Percentiles rank a stretch among this genome's conserved stretches.
Conservation (phyloP, 2,329 filamentous ascomycete genomes). For the Magnaporthiopsis rhizophila region DNA sequence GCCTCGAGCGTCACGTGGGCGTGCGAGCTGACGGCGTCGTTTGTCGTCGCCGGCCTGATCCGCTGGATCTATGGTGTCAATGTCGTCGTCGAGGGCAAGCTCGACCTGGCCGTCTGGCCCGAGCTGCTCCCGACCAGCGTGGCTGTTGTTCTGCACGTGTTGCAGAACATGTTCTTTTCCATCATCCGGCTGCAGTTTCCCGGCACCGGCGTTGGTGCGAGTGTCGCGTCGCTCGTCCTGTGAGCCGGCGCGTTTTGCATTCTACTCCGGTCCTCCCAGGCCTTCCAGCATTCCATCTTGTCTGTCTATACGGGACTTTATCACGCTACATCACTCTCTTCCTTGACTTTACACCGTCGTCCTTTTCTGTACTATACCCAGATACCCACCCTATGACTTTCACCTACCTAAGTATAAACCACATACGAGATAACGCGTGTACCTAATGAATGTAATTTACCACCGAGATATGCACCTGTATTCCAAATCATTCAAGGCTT, state of each 20-base stretch:
- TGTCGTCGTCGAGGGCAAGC: constrained; percentile 55
- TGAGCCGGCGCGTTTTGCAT: background rate
- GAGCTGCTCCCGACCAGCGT: constrained; percentile 59
- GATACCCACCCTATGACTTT: too few species aligned
- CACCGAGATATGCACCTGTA: too few species aligned
- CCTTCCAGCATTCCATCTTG: too few species aligned
- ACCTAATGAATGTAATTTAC: too few species aligned
- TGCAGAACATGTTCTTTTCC: constrained; percentile 66
- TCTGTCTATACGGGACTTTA: too few species aligned
- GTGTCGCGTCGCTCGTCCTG: background rate
- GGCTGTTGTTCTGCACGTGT: constrained; percentile 57
- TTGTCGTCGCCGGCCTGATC: constrained; percentile 51
- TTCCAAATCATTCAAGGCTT: too few species aligned
- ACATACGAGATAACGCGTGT: too few species aligned
- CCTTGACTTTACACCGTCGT: too few species aligned
- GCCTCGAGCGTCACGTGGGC: constrained; percentile 58
- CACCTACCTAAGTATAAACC: too few species aligned
- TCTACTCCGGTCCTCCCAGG: background rate
- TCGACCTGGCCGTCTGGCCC: constrained; percentile 58
- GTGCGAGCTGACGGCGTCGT: constrained; percentile 55
- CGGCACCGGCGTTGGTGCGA: background rate
- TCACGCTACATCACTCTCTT: too few species aligned
- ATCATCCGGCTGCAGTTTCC: constrained; percentile 57
- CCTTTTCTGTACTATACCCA: too few species aligned
- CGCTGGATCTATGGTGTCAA: constrained; percentile 51